Conservation (phyloP, 495 filamentous ascomycete species). For the Aspergillus avenaceus region DNA sequence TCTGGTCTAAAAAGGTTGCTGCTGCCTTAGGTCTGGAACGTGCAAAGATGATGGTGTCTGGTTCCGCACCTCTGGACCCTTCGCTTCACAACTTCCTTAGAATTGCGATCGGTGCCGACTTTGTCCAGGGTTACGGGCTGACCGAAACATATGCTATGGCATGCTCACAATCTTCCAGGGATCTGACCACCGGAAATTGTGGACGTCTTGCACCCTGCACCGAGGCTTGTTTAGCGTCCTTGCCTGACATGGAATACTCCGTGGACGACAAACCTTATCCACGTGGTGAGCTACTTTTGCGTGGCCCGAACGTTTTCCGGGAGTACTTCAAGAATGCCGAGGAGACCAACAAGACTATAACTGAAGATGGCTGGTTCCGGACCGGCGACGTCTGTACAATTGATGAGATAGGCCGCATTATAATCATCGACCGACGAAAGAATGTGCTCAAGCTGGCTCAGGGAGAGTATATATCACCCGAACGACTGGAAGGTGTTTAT, state of each 20-base stretch:
- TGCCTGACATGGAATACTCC: slow-evolving; percentile 94
- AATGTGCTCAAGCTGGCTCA: slow-evolving; percentile 97
- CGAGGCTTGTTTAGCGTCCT: slow-evolving; percentile 80
- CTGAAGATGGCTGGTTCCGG: slow-evolving; percentile 92
- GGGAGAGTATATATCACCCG: slow-evolving; percentile 96
- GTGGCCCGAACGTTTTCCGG: slow-evolving; percentile 71
- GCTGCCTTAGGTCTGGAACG: slow-evolving; percentile 76
- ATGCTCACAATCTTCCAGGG: slow-evolving; percentile 62
- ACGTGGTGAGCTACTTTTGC: slow-evolving; percentile 83
- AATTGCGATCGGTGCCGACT: slow-evolving; percentile 70
- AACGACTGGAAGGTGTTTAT: slow-evolving; percentile 93
- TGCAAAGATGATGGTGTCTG: slow-evolving; percentile 70
- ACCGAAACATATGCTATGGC: slow-evolving; percentile 89
- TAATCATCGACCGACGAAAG: slow-evolving; percentile 94
- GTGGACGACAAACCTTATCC: slow-evolving; percentile 88
- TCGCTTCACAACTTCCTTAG: slow-evolving; percentile 85
- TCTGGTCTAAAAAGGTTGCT: slow-evolving; percentile 90
- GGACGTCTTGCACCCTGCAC: slow-evolving; percentile 60
- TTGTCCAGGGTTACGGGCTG: slow-evolving; percentile 88
- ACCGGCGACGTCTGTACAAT: slow-evolving; percentile 87
- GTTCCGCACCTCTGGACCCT: slow-evolving; percentile 88
- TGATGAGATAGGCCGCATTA: slow-evolving; percentile 81
- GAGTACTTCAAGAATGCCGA: slow-evolving; percentile 87
- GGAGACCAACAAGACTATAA: slow-evolving; percentile 78
- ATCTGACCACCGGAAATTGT: slow-evolving; percentile 77